phyloP scores from a whole-genome alignment of 768 basidiomycete genomes.

The Psilocybe subaeruginosa region DNA sequence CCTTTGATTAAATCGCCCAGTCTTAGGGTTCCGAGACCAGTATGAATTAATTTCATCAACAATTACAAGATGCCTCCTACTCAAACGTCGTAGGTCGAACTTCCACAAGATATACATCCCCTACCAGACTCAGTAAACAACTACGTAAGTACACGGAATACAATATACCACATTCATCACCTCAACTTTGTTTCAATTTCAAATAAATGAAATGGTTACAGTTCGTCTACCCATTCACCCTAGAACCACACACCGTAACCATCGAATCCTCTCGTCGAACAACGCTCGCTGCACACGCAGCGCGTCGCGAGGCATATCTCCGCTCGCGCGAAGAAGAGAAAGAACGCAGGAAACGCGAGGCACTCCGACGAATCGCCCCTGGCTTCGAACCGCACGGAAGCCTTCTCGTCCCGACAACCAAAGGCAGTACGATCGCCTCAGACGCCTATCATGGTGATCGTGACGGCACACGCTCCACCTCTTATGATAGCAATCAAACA shows the following conservation, averaged over 20 bases:
- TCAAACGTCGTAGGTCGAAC: conserved; percentile 61
- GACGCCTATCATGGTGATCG: neutral
- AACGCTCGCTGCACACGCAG: conserved; percentile 65
- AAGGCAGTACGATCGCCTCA: conserved; percentile 5
- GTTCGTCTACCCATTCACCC: conserved; percentile 97
- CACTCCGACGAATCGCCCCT: conserved; percentile 77
- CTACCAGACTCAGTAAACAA: conserved; percentile 88
- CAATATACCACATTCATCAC: neutral
- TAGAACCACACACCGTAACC: conserved; percentile 84
- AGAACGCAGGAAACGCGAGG: conserved; percentile 64
- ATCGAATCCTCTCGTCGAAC: conserved; percentile 73
- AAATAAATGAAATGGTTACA: conserved; percentile 31
- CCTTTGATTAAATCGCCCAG: conserved; percentile 94
- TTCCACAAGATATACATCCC: conserved; percentile 93
- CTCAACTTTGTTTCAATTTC: conserved; percentile 5
- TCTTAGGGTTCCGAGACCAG: conserved; percentile 82
- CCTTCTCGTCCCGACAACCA: conserved; percentile 57
- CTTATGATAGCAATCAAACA: neutral
- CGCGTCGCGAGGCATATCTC: conserved; percentile 74
- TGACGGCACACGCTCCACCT: neutral
- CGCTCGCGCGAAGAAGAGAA: conserved; percentile 78
- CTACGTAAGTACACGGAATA: conserved; percentile 57
- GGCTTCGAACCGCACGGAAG: conserved; percentile 75
- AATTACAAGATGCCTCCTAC: neutral
- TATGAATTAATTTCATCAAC: conserved; percentile 33